phyloP scores from a whole-genome alignment of 2,329 filamentous ascomycete genomes.

The Neopestalotiopsis clavispora region DNA sequence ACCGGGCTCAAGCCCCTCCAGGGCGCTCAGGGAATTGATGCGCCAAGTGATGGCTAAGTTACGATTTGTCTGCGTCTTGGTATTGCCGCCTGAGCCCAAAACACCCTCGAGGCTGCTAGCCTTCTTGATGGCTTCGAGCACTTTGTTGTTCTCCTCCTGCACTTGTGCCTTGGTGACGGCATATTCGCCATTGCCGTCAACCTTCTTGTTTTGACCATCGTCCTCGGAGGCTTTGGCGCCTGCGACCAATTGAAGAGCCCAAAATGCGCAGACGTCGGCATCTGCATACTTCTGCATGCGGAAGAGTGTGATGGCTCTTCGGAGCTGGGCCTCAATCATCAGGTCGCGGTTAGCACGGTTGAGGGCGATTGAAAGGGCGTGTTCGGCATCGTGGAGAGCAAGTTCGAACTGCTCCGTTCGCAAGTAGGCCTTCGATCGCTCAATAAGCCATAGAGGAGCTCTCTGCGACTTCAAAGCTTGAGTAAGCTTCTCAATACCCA shows the following conservation, averaged over 20 bases:
- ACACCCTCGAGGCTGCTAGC: constrained; percentile 27
- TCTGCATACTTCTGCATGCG: constrained; percentile 75
- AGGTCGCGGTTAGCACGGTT: constrained; percentile 75
- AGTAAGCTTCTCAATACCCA: constrained; percentile 72
- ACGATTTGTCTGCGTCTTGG: constrained; percentile 33
- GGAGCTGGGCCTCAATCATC: constrained; percentile 81
- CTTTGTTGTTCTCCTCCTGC: constrained; percentile 25
- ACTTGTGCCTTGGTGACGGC: constrained; percentile 42
- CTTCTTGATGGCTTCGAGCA: constrained; percentile 5
- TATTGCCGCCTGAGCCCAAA: constrained; percentile 21
- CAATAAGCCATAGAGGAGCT: constrained; percentile 80
- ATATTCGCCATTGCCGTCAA: constrained; percentile 55
- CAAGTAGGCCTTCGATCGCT: constrained; percentile 80
- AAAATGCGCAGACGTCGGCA: constrained; percentile 72
- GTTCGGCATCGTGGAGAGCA: constrained; percentile 73
- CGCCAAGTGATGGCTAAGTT: constrained; percentile 52
- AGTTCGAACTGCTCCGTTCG: constrained; percentile 63
- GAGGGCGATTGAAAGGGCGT: constrained; percentile 64
- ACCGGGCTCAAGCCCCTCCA: constrained; percentile 50
- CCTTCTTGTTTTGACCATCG: constrained; percentile 41
- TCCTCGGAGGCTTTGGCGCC: constrained; percentile 41
- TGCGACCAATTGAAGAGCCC: constrained; percentile 51
- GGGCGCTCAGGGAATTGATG: constrained; percentile 48
- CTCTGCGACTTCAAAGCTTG: constrained; percentile 67
- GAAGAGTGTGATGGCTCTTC: constrained; percentile 76